Evolutionary conservation across 2,329 filamentous ascomycete genomes (phyloP), one percentile per base, ranked within the genome.

Genomic region (Botrytis cinerea): DNA sequence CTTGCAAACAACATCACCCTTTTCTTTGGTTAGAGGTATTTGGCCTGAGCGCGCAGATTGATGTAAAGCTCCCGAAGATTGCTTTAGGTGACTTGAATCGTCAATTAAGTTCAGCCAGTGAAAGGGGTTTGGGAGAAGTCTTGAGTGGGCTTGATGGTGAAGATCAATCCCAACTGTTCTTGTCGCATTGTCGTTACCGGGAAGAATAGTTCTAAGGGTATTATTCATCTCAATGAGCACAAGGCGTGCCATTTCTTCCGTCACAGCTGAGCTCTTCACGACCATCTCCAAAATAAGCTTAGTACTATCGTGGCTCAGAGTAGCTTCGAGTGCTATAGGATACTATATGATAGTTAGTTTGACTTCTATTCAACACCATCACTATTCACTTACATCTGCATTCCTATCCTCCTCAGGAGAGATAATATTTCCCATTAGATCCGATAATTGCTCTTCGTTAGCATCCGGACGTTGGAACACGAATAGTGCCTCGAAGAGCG

Each of bases 401-500:
- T 83, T 77, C 4, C 82, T 82, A 6, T 83, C 80, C 1, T 85
- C 85, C 32, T 88, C 84, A 3, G 84, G 85, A 28, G 88, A 84
- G 2, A 86, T 74, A 16, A 87, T 78, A 0, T 82, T 83, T 91
- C 93, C 95, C 1, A 89, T 77, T 1, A 77, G 72, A 3, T 82
- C 77, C 5, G 81, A 75, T n/a, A 78, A 79, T 1, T 74, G 61
- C 0, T 78, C 73, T 0, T 78, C 73, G 0, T 79, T 75, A 0
- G 81, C 77, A 14, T 77, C 74, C 4, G 88, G 84, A 51, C 87
- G 85, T 78, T 97, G 92, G 80, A 95, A 97, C 0, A 94, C 92
- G 77, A 98, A 97, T 1, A 98, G 84, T 0, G 87, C 91, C 74
- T 97, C 92, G 79, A 98, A 97, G 3, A 95, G 82, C 0, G 88